These are phyloP conservation scores for Solanum rostratum DNA, from an alignment of 257 asterid species.

Conservation along the genomic window DNA sequence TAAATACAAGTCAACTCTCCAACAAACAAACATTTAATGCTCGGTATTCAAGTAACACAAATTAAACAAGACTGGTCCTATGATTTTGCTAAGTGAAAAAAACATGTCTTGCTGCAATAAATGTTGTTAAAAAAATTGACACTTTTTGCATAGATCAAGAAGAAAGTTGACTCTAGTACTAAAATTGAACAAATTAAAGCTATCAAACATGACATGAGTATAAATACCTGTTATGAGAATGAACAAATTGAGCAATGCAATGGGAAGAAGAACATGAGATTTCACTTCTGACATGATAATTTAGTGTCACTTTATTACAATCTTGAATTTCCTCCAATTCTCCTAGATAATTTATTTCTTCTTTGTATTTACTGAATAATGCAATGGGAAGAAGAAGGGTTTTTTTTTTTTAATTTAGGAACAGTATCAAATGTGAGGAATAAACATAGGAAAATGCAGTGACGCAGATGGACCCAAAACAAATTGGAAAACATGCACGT, in stretches of 20 bases:
- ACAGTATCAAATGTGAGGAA: not conserved
- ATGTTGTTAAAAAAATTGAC: not conserved
- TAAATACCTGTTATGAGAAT: not conserved
- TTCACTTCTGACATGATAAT: not conserved
- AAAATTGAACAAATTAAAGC: not conserved
- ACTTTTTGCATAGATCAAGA: not conserved
- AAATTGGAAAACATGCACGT: not conserved
- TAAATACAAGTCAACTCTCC: not conserved
- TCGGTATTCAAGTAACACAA: not conserved
- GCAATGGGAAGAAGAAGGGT: not conserved
- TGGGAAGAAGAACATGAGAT: not conserved
- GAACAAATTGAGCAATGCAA: not conserved
- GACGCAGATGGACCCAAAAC: not conserved
- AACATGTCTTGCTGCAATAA: not conserved
- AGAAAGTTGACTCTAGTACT: not conserved
- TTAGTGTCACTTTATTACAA: not conserved
- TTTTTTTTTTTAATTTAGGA: not conserved
- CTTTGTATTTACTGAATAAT: not conserved
- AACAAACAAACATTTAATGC: not conserved
- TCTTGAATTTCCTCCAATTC: not conserved
- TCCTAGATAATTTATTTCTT: not conserved
- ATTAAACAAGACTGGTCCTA: not conserved
- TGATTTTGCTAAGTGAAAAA: not conserved
- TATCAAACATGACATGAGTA: not conserved
- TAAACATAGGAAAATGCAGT: not conserved